Percentiles rank a stretch among this genome's conserved stretches.
phyloP scores from a whole-genome alignment of 306 rosid genomes.

The Fagus sylvatica region DNA sequence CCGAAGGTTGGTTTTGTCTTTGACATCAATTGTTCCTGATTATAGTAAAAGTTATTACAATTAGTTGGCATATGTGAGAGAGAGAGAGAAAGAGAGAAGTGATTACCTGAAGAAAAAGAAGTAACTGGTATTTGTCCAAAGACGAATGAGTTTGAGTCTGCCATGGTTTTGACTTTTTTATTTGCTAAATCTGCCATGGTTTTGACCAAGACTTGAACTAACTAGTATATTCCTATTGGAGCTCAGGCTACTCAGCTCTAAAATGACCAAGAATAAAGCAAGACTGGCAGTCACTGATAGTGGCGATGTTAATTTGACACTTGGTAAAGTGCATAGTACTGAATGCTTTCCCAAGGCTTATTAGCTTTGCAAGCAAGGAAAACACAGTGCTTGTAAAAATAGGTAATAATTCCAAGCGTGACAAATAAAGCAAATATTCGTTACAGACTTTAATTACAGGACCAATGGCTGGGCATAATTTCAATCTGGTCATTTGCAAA shows the following conservation, averaged over 20 bases:
- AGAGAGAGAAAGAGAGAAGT: neutral
- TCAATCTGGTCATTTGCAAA: too few relatives aligned
- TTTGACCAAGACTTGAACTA: neutral
- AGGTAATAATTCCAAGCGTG: neutral
- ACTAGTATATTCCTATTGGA: too few relatives aligned
- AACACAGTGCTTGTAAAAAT: neutral
- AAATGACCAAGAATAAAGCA: neutral
- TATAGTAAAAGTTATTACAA: neutral
- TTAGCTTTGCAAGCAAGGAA: neutral
- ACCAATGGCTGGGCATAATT: too few relatives aligned
- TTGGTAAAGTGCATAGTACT: neutral
- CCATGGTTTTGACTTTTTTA: neutral
- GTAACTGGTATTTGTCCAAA: neutral
- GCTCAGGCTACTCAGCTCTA: neutral
- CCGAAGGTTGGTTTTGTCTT: neutral
- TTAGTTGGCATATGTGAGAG: neutral
- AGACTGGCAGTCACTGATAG: neutral
- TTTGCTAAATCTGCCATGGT: neutral
- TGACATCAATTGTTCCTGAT: constrained; percentile 5
- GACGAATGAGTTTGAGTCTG: neutral
- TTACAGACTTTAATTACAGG: too few relatives aligned
- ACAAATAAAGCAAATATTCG: too few relatives aligned
- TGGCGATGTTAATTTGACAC: neutral
- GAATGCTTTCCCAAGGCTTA: neutral
- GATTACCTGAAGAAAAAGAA: neutral